These are phyloP conservation scores for Choiromyces venosus DNA, from an alignment of 495 filamentous ascomycete species.

Conservation along the genomic window DNA sequence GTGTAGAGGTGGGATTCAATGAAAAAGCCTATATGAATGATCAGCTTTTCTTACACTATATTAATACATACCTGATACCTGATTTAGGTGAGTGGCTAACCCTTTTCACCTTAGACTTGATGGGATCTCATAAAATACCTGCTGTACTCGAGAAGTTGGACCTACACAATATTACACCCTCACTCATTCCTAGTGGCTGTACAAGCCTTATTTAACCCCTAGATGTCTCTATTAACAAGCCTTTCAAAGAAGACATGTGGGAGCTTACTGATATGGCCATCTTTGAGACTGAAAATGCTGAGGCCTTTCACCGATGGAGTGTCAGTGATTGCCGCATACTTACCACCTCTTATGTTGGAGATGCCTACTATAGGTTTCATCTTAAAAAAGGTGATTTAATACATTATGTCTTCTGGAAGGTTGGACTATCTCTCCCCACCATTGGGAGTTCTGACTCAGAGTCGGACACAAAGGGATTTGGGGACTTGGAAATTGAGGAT, in stretches of 20 bases:
- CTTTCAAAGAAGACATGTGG: background rate
- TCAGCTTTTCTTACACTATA: too few species aligned
- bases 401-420: background rate
- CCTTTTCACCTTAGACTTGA: too few species aligned
- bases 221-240: background rate
- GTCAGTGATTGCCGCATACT: background rate
- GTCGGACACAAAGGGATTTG: background rate
- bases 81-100: too few species aligned
- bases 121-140: too few species aligned
- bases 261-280: conserved; percentile 9
- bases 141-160: too few species aligned
- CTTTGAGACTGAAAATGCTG: background rate
- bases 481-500: background rate
- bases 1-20: too few species aligned
- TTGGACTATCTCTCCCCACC: background rate
- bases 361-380: conserved; percentile 13
- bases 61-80: too few species aligned
- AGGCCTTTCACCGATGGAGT: conserved; percentile 5
- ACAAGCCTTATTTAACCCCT: too few species aligned
- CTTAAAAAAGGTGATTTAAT: too few species aligned
- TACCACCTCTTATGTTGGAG: conserved; percentile 7
- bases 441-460: background rate
- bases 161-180: too few species aligned
- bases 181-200: too few species aligned
- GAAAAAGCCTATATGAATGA: too few species aligned